phyloP scores from a whole-genome alignment of 768 basidiomycete species.

The Porphyrellus cyaneotinctus region DNA sequence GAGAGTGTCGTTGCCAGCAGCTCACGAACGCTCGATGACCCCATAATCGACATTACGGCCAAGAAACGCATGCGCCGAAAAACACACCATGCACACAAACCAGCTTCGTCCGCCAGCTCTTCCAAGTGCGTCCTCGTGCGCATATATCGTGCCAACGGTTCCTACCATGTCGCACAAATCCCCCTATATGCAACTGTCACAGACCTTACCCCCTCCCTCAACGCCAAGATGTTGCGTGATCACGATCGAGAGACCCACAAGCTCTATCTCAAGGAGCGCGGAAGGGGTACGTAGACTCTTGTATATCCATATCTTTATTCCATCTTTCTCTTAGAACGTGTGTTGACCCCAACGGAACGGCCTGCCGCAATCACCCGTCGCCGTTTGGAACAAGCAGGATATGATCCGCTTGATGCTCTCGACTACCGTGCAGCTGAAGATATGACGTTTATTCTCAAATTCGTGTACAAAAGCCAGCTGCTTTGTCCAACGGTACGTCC shows the following conservation, averaged over 20 bases:
- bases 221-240: slow-evolving; percentile 48
- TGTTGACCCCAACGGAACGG: slow-evolving; percentile 73
- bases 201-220: slow-evolving; percentile 59
- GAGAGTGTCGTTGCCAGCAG: slow-evolving; percentile 18
- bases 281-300: slow-evolving; percentile 50
- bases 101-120: slow-evolving; percentile 9
- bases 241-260: slow-evolving; percentile 58
- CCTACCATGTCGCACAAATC: slow-evolving; percentile 67
- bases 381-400: slow-evolving; percentile 86
- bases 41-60: slow-evolving; percentile 7
- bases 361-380: slow-evolving; percentile 83
- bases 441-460: slow-evolving; percentile 80
- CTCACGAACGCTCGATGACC: slow-evolving; percentile 16
- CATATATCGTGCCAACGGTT: slow-evolving; percentile 70
- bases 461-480: slow-evolving; percentile 80
- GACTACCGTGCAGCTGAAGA: slow-evolving; percentile 76
- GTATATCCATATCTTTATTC: not conserved
- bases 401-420: slow-evolving; percentile 72
- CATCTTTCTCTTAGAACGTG: slow-evolving; percentile 56
- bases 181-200: slow-evolving; percentile 62
- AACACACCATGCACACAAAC: slow-evolving; percentile 18
- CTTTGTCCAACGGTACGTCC: slow-evolving; percentile 57
- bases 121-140: slow-evolving; percentile 53
- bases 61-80: slow-evolving; percentile 27
- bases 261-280: slow-evolving; percentile 71